phyloP scores from a whole-genome alignment of 2,329 filamentous ascomycete species.

The Trichoderma harzianum region DNA sequence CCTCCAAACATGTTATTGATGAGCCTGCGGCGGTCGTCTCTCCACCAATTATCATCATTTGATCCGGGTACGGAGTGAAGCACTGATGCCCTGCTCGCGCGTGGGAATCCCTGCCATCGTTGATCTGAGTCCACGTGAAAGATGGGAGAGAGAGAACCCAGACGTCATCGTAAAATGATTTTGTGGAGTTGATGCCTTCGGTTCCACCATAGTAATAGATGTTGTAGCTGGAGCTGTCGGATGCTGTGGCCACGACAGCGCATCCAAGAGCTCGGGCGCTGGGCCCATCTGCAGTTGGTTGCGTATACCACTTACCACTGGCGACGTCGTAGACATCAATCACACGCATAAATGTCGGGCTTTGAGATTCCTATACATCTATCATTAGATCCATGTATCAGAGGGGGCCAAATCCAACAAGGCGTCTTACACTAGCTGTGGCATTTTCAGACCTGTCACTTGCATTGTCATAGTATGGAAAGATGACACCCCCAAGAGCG shows the following conservation, averaged over 20 bases:
- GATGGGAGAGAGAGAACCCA: slow-evolving; percentile 78
- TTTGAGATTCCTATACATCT: slow-evolving; percentile 53
- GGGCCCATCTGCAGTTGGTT: slow-evolving; percentile 59
- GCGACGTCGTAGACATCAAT: slow-evolving; percentile 78
- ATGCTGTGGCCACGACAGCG: slow-evolving; percentile 68
- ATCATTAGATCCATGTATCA: not conserved
- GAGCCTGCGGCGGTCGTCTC: slow-evolving; percentile 39
- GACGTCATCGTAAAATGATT: slow-evolving; percentile 60
- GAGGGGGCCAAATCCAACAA: not conserved
- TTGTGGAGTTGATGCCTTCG: slow-evolving; percentile 43
- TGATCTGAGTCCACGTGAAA: slow-evolving; percentile 69
- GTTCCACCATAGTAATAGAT: slow-evolving; percentile 85
- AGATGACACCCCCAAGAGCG: slow-evolving; percentile 69
- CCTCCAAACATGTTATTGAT: slow-evolving; percentile 44
- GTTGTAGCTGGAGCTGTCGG: slow-evolving; percentile 71
- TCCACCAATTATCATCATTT: slow-evolving; percentile 77
- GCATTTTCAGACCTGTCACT: slow-evolving; percentile 28
- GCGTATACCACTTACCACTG: slow-evolving; percentile 63
- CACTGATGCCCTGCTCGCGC: slow-evolving; percentile 72
- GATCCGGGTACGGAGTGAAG: slow-evolving; percentile 70
- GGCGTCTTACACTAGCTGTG: slow-evolving; percentile 33
- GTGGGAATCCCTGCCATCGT: slow-evolving; percentile 45
- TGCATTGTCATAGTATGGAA: slow-evolving; percentile 48
- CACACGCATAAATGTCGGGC: slow-evolving; percentile 66
- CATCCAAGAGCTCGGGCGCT: slow-evolving; percentile 62